phyloP scores from a whole-genome alignment of 116 monocot genomes.

The Dioscorea cayenensis region DNA sequence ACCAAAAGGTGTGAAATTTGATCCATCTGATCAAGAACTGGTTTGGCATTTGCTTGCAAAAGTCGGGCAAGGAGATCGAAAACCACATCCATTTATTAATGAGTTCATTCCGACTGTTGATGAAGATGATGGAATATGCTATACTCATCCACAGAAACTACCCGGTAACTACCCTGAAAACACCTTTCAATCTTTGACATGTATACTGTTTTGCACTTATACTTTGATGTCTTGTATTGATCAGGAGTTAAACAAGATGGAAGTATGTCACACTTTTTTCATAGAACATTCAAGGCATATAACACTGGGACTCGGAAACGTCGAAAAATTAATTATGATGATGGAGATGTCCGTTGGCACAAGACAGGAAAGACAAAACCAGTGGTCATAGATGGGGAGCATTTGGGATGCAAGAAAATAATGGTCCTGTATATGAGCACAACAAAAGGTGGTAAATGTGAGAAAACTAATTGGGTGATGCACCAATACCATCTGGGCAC shows the following conservation, averaged over 20 bases:
- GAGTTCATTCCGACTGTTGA: slow-evolving; percentile 96
- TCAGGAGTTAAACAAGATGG: slow-evolving; percentile 93
- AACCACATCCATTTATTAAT: slow-evolving; percentile 79
- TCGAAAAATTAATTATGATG: slow-evolving; percentile 65
- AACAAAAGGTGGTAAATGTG: slow-evolving; percentile 53
- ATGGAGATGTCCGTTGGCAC: slow-evolving; percentile 91
- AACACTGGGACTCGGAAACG: slow-evolving; percentile 83
- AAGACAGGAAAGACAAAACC: slow-evolving; percentile 96
- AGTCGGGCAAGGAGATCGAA: slow-evolving; percentile 32
- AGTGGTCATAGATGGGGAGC: slow-evolving; percentile 67
- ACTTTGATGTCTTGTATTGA: neutral
- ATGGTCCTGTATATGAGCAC: slow-evolving; percentile 88
- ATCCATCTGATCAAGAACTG: slow-evolving; percentile 92
- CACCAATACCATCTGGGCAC: slow-evolving; percentile 94
- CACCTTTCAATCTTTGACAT: neutral
- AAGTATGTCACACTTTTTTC: slow-evolving; percentile 85
- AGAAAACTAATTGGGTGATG: slow-evolving; percentile 98
- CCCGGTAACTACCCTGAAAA: slow-evolving; percentile 31
- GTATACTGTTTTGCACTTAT: neutral
- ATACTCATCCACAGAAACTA: slow-evolving; percentile 78
- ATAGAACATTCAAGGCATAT: slow-evolving; percentile 90
- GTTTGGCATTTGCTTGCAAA: slow-evolving; percentile 85
- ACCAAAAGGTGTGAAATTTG: slow-evolving; percentile 94
- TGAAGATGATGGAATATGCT: slow-evolving; percentile 89
- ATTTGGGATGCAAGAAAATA: slow-evolving; percentile 89